Evolutionary conservation across 208 protist species (phyloP).

Genomic region (Endotrypanum monterogeii): DNA sequence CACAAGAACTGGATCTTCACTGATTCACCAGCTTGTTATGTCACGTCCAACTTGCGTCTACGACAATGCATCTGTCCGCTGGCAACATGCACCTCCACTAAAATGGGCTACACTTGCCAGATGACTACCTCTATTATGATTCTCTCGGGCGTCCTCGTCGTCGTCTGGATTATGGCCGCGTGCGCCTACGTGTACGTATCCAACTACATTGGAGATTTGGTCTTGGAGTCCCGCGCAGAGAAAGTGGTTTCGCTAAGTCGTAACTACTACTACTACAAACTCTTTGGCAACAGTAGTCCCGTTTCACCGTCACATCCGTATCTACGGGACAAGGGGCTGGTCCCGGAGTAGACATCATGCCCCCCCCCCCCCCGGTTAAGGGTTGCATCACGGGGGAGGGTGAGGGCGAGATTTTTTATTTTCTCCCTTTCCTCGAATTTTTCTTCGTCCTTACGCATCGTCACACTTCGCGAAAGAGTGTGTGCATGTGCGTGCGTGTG

Average conservation of each 20-base stretch:
- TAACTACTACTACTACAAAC: conserved; percentile 79
- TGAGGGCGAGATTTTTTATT: background rate
- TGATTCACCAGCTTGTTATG: conserved; percentile 75
- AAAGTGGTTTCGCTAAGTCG: conserved; percentile 26
- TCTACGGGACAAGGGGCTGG: conserved; percentile 4
- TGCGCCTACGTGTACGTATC: conserved; percentile 72
- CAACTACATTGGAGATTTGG: conserved; percentile 46
- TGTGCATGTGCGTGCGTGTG: background rate
- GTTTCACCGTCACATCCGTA: conserved; percentile 15
- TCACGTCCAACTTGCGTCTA: conserved; percentile 57
- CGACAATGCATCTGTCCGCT: conserved; percentile 79
- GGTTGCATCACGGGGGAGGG: background rate
- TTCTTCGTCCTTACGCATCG: background rate
- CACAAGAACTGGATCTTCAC: conserved; percentile 66
- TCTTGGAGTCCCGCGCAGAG: conserved; percentile 39
- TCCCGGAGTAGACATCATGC: conserved; percentile 2
- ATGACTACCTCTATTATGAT: conserved; percentile 67
- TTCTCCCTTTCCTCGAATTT: background rate
- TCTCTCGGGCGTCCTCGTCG: conserved; percentile 54
- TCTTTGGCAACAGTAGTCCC: conserved; percentile 56
- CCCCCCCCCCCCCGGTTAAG: no score
- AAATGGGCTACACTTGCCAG: conserved; percentile 46
- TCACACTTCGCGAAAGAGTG: background rate
- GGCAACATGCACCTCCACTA: conserved; percentile 50
- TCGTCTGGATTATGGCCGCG: conserved; percentile 64